These are phyloP conservation scores for Pinus taeda DNA, from an alignment of 75 land plant genomes.

Conservation along the genomic window DNA sequence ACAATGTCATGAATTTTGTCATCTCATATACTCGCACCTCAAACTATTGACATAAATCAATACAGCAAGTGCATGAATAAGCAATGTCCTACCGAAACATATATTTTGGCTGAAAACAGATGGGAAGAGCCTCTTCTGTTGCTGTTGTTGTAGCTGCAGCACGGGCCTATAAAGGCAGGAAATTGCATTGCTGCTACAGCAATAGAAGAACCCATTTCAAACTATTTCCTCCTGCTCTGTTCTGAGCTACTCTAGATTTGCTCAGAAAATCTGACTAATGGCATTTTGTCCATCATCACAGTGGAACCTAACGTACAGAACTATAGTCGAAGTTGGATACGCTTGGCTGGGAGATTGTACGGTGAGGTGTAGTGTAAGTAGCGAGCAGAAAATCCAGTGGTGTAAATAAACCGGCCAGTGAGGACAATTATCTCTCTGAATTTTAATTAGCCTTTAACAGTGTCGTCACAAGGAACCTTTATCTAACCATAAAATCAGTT, in stretches of 20 bases:
- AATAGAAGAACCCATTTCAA: background rate
- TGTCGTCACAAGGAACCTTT: too few relatives aligned
- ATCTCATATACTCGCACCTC: background rate
- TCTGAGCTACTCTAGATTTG: background rate
- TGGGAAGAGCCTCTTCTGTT: background rate
- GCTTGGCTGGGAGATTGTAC: too few relatives aligned
- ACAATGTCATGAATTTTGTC: background rate
- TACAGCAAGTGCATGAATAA: background rate
- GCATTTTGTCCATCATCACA: background rate
- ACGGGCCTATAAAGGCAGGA: background rate
- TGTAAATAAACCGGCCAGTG: too few relatives aligned
- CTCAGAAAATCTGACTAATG: background rate
- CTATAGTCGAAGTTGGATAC: too few relatives aligned
- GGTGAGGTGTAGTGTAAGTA: too few relatives aligned
- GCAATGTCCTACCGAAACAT: background rate
- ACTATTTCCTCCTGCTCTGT: background rate
- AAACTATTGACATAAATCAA: background rate
- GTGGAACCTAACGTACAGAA: too few relatives aligned
- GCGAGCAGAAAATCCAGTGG: too few relatives aligned
- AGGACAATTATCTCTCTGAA: too few relatives aligned
- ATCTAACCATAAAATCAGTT: too few relatives aligned
- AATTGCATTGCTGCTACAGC: background rate
- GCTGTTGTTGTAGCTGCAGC: background rate
- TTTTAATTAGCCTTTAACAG: too few relatives aligned
- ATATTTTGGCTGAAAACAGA: background rate